A percentile compares a stretch with the other conserved stretches of the same genome.
Evolutionary conservation across 148 eudicot species (phyloP).

Genomic region (Salicornia ramosissima): DNA sequence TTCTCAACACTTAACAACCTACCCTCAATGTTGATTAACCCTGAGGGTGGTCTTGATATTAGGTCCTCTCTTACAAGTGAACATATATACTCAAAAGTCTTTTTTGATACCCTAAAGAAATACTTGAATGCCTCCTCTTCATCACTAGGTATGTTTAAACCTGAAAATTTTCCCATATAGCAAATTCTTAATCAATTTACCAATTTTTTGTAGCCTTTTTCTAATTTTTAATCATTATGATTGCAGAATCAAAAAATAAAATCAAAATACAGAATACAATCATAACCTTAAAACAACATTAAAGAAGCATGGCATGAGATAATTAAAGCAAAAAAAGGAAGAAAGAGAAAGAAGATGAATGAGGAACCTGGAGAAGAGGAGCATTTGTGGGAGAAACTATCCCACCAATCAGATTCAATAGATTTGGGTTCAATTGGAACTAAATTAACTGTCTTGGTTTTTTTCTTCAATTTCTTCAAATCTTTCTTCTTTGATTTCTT

Average conservation of each 20-base stretch:
- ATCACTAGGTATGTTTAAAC: slow-evolving; percentile 45
- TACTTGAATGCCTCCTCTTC: slow-evolving; percentile 86
- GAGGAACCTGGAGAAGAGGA: slow-evolving; percentile 50
- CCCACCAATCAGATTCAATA: slow-evolving; percentile 94
- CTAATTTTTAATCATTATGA: neutral
- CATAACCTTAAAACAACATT: neutral
- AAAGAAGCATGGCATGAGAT: neutral
- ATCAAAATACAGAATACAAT: neutral
- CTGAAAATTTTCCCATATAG: slow-evolving; percentile 34
- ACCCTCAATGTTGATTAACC: slow-evolving; percentile 95
- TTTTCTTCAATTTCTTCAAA: slow-evolving; percentile 40
- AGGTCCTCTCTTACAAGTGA: slow-evolving; percentile 84
- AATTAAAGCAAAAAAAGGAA: neutral
- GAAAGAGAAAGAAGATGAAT: slow-evolving; percentile 1
- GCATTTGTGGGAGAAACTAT: slow-evolving; percentile 63
- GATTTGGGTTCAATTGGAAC: slow-evolving; percentile 58
- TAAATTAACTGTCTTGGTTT: slow-evolving; percentile 30
- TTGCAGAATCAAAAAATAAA: neutral
- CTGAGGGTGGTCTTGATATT: slow-evolving; percentile 95
- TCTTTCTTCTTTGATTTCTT: slow-evolving; percentile 51
- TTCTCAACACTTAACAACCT: slow-evolving; percentile 96
- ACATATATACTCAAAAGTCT: slow-evolving; percentile 84
- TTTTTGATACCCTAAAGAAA: slow-evolving; percentile 85
- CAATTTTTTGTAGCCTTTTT: neutral
- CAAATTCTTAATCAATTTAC: slow-evolving; percentile 10